Base-by-base conservation (phyloP, 2,329 filamentous ascomycete genomes). In the Bretziella fagacearum region DNA sequence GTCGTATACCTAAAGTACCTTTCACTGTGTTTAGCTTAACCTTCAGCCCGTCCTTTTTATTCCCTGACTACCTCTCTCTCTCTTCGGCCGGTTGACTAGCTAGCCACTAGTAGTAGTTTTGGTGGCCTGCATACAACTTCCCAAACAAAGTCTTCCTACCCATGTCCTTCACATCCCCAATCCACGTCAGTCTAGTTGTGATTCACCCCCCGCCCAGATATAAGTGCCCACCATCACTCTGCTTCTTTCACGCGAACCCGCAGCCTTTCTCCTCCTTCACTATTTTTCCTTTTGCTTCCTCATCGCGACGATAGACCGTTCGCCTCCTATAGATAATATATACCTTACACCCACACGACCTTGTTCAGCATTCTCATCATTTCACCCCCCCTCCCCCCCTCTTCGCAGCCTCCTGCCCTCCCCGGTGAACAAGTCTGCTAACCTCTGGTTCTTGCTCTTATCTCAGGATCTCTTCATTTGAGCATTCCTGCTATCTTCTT, bases 381-480 rank as follows among this genome's bases (percentile, higher is more conserved):
- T n/a, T 33, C 30, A 33, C 13, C 5, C 33, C 33, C 33, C 33
- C 18, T 36, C 35, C 27, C 35, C 23, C 18, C n/a, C n/a, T 20
- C 35, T n/a, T 23, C 18, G n/a, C 15, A 7, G n/a, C 20, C 35
- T 20, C 10, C 35, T 17, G 7, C 35, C 23, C 18, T 10, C 35
- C 35, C 35, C 35, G 18, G 35, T 39, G 35, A 39, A 20, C 18
- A 11, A 39, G 20, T 22, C 15, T 39, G 35, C 35, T 39, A 39
- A 39, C 18, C 35, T 22, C 35, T 18, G 18, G 35, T 10, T 39
- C 17, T 22, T n/a, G n/a, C n/a, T n/a, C 18, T 10, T 39, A 20
- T 39, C 18, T 39, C n/a, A 39, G 35, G 18, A 39, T 25, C 35
- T 39, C 18, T 39, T 39, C 20, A 39, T 39, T 39, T 39, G 35